phyloP scores from a whole-genome alignment of 495 filamentous ascomycete species.

The Rusavskia elegans region DNA sequence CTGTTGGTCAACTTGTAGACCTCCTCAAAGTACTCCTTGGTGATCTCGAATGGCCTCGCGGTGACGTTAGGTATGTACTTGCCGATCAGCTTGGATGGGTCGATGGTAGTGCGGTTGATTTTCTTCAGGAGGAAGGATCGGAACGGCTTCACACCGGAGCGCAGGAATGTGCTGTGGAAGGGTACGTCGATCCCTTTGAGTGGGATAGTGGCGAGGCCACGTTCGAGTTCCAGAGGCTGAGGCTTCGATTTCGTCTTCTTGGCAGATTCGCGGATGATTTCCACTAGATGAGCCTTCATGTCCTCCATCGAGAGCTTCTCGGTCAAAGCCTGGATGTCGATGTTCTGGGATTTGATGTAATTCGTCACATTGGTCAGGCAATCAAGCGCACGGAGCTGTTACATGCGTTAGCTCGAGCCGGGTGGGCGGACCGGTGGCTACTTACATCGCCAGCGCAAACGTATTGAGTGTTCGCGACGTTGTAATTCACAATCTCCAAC shows the following conservation, averaged over 20 bases:
- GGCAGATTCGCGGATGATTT: constrained; percentile 73
- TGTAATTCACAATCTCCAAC: constrained; percentile 97
- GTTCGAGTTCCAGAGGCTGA: constrained; percentile 69
- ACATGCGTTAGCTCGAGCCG: constrained; percentile 16
- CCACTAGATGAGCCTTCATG: constrained; percentile 68
- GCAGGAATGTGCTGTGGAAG: constrained; percentile 96
- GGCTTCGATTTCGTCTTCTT: constrained; percentile 78
- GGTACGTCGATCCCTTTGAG: constrained; percentile 95
- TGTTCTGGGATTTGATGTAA: constrained; percentile 85
- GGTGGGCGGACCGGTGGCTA: constrained; percentile 1
- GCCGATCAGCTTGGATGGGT: constrained; percentile 86
- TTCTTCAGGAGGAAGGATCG: constrained; percentile 94
- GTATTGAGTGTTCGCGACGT: constrained; percentile 97
- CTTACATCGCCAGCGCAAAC: constrained; percentile 80
- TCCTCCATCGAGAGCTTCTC: constrained; percentile 65
- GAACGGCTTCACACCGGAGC: constrained; percentile 97
- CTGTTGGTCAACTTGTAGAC: constrained; percentile 88
- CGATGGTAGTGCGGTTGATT: constrained; percentile 96
- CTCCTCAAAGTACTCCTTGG: constrained; percentile 98
- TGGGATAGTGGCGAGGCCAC: constrained; percentile 92
- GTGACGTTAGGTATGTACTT: constrained; percentile 99
- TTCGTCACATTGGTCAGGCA: constrained; percentile 85
- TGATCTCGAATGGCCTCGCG: constrained; percentile 83
- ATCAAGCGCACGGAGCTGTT: constrained; percentile 72
- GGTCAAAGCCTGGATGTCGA: constrained; percentile 88